phyloP scores from a whole-genome alignment of 73 alveolate species.

The Paramecium pentaurelia region DNA sequence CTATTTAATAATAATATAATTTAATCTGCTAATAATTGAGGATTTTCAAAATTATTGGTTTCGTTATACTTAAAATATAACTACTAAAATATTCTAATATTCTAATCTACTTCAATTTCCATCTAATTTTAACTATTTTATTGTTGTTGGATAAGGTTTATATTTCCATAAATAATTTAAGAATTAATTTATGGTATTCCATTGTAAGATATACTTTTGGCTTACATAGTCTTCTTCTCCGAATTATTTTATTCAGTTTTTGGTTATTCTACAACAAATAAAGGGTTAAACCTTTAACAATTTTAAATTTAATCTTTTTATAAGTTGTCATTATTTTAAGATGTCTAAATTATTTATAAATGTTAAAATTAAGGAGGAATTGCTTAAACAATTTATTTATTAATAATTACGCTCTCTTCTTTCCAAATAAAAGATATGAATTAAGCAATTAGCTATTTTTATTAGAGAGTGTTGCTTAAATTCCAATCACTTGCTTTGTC shows the following conservation, averaged over 20 bases:
- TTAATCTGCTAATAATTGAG: background rate
- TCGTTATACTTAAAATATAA: background rate
- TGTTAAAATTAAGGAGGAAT: background rate
- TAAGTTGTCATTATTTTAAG: background rate
- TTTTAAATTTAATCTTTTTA: background rate
- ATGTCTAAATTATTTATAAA: background rate
- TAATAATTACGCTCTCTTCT: background rate
- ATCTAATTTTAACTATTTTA: background rate
- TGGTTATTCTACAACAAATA: background rate
- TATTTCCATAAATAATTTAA: background rate
- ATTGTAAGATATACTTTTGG: background rate
- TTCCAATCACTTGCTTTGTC: background rate
- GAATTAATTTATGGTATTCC: background rate
- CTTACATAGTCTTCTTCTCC: background rate
- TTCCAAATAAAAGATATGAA: background rate
- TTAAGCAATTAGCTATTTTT: background rate
- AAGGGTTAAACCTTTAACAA: background rate
- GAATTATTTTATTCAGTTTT: background rate
- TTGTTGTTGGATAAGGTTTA: background rate
- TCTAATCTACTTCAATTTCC: background rate
- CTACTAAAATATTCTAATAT: background rate
- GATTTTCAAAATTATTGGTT: background rate
- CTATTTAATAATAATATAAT: background rate
- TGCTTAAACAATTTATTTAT: background rate
- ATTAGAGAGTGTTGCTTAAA: background rate